Conservation (phyloP, 139 green algal genomes). For the Tetradesmus lagerheimii region DNA sequence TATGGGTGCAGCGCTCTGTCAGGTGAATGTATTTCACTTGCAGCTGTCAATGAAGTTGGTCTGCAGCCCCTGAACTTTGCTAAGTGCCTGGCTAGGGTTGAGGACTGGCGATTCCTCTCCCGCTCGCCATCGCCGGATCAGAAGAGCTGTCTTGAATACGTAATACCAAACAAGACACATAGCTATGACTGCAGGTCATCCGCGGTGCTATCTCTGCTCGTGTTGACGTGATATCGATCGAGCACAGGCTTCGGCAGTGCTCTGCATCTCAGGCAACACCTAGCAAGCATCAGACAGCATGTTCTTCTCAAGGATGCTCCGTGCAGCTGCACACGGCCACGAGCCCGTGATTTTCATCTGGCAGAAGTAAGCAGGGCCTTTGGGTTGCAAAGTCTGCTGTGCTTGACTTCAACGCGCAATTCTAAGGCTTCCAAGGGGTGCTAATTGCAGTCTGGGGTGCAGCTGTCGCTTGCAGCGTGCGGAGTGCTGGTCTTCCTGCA, state of each 20-base stretch:
- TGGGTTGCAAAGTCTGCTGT: not conserved
- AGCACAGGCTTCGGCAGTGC: not conserved
- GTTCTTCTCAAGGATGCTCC: conserved; percentile 14
- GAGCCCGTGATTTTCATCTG: not conserved
- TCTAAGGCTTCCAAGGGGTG: no score
- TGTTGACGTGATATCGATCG: not conserved
- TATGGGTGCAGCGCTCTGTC: no score
- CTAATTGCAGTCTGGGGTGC: not conserved
- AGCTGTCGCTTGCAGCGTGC: not conserved
- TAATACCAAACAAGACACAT: not conserved
- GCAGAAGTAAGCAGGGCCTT: not conserved
- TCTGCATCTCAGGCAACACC: not conserved
- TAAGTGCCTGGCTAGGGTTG: not conserved
- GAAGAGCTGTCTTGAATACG: not conserved
- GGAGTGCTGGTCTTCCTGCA: not conserved
- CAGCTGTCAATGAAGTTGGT: no score
- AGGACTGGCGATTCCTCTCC: not conserved
- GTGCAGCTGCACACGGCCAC: conserved; percentile 19
- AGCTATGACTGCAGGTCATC: not conserved
- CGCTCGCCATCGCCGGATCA: not conserved
- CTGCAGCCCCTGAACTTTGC: not conserved
- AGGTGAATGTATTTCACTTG: no score
- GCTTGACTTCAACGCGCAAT: not conserved
- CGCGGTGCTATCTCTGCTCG: not conserved
- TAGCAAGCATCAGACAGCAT: conserved; percentile 7